Base-by-base conservation (phyloP, 768 basidiomycete species). In the Pleurotus tuoliensis region DNA sequence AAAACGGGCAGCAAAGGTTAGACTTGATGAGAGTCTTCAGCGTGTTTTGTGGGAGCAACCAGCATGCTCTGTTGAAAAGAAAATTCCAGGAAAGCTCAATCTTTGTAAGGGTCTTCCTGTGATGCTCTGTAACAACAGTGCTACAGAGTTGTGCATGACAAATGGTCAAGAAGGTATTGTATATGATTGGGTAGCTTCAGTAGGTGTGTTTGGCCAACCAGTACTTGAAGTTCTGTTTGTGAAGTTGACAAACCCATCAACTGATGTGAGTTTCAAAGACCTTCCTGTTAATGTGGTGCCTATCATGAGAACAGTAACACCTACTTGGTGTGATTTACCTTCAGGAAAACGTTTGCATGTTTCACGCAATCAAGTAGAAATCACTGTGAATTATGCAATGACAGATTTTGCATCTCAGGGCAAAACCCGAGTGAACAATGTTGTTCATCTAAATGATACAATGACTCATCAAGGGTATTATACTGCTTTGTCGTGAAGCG, bases 51-150 rank as follows among this genome's bases (percentile, higher is more conserved):
- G 39, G 39, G 39, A 41, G 16, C 39, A 41, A 41, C 39, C 39
- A 41, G 4, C 39, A 13, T 41, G 3, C 6, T 41, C 39, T 16
- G 16, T 16, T 41, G 39, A 41, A 13, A 38, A 70, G 22, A 52
- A 62, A 48, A 59, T 68, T 24, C 63, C 70, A 12, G 68, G 65
- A 20, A 65, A 67, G 37, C 55, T 77, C 2, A 52, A 59, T 7
- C 40, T 71, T n/a, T 71, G 69, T 56, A 24, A 67, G 15, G 71
- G 70, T 3, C 59, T 71, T 47, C 75, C 75, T 15, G 59, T 73
- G 1, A 69, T 71, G 56, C 66, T 73, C 8, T 47, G 62, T 8
- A 47, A 63, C 46, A 73, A 73, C 62, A 56, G 56, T 49, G 24
- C 24, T 5, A 24, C 24, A 24, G 24, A 24, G 24, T 24, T 24